Evolutionary conservation across 768 basidiomycete genomes (phyloP).

Genomic region (Rhodosporidiobolus sp.): DNA sequence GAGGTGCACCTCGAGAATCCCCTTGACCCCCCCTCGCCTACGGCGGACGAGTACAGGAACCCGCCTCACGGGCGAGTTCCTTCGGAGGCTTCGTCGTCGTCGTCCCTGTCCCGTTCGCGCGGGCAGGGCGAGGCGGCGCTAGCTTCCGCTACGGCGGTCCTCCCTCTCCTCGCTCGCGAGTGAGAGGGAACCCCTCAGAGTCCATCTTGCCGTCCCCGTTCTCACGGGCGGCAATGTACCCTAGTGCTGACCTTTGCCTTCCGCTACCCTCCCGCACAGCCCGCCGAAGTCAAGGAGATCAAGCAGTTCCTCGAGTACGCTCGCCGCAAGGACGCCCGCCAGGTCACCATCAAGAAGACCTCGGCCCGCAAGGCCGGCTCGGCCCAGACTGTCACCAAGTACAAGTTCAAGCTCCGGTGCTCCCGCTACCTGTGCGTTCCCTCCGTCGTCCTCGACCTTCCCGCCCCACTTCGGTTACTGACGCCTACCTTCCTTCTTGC

Average conservation of each 20-base stretch:
- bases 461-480: neutral
- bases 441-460: neutral
- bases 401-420: constrained; percentile 99
- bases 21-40: neutral
- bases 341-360: constrained; percentile 97
- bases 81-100: neutral
- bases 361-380: constrained; percentile 39
- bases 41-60: constrained; percentile 1
- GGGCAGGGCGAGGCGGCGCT: neutral
- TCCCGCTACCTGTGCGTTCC: constrained; percentile 66
- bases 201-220: constrained; percentile 21
- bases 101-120: neutral
- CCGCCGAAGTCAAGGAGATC: constrained; percentile 97
- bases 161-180: neutral
- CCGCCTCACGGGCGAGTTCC: too few species aligned
- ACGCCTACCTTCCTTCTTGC: neutral
- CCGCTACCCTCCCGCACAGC: constrained; percentile 55
- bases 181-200: neutral
- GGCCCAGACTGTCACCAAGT: constrained; percentile 52
- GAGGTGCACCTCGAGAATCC: neutral
- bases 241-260: neutral
- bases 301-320: constrained; percentile 98
- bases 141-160: neutral
- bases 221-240: neutral
- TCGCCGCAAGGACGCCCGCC: constrained; percentile 84